These are phyloP conservation scores for Lagenaria siceraria DNA, from an alignment of 306 rosid genomes.

Conservation along the genomic window DNA sequence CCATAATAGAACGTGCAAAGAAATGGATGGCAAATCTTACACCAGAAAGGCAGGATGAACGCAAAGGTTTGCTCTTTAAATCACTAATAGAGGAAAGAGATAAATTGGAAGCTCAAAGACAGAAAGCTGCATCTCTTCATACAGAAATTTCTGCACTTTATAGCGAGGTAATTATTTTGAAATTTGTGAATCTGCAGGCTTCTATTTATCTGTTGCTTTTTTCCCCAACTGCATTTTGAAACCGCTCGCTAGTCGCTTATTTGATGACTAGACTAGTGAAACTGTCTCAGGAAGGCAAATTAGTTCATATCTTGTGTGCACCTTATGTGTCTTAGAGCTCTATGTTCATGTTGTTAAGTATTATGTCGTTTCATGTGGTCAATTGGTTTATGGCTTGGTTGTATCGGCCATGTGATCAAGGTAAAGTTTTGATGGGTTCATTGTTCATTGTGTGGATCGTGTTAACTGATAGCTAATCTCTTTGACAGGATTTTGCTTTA, in stretches of 20 bases:
- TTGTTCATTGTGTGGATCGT: background rate
- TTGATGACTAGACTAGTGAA: background rate
- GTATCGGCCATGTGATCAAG: background rate
- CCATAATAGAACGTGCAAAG: slow-evolving; percentile 44
- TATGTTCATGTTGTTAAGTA: background rate
- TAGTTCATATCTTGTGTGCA: background rate
- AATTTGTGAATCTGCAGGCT: background rate
- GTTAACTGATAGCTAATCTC: background rate
- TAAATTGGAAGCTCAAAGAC: slow-evolving; percentile 54
- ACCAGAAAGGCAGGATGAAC: slow-evolving; percentile 77
- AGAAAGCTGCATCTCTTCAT: slow-evolving; percentile 52
- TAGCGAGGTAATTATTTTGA: slow-evolving; percentile 44
- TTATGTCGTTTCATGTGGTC: background rate
- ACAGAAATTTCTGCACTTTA: slow-evolving; percentile 42
- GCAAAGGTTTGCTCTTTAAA: slow-evolving; percentile 60
- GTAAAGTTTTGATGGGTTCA: background rate
- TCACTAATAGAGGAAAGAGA: slow-evolving; percentile 66
- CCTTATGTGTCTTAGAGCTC: background rate
- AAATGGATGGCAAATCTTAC: slow-evolving; percentile 60
- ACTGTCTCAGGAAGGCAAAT: background rate
- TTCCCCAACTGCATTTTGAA: background rate
- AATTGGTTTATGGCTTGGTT: background rate
- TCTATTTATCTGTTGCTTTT: background rate
- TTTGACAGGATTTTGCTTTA: background rate
- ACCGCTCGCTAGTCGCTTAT: background rate